These are phyloP conservation scores for Lactarius sanguifluus DNA, from an alignment of 768 basidiomycete species.

Conservation along the genomic window DNA sequence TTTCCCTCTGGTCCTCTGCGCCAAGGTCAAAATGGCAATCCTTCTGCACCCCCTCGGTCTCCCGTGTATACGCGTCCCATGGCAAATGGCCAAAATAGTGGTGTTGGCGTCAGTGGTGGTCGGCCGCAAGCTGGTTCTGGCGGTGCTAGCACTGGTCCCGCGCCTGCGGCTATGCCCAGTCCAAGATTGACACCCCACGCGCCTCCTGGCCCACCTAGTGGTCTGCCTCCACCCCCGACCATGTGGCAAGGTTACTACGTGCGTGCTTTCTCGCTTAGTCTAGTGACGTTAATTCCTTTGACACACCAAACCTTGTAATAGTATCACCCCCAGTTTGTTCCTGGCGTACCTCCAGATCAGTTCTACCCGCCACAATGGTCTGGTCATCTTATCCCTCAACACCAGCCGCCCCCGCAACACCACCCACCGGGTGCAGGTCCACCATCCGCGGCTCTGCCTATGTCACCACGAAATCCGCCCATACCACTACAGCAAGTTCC, in stretches of 20 bases:
- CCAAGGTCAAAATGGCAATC: slow-evolving; percentile 29
- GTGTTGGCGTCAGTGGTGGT: slow-evolving; percentile 42
- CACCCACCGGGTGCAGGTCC: slow-evolving; percentile 48
- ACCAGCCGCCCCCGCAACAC: slow-evolving; percentile 44
- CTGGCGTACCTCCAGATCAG: slow-evolving; percentile 44
- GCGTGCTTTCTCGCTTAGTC: slow-evolving; percentile 33
- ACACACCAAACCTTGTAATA: slow-evolving; percentile 38
- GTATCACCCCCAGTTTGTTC: slow-evolving; percentile 33
- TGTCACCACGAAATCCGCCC: slow-evolving; percentile 68
- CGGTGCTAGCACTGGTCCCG: slow-evolving; percentile 33
- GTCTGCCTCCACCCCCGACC: slow-evolving; percentile 46
- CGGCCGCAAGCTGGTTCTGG: slow-evolving; percentile 45
- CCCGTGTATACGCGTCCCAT: slow-evolving; percentile 61
- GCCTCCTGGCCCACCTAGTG: slow-evolving; percentile 52
- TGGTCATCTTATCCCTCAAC: slow-evolving; percentile 35
- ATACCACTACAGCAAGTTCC: slow-evolving; percentile 50
- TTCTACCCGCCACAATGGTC: slow-evolving; percentile 42
- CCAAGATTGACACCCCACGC: slow-evolving; percentile 65
- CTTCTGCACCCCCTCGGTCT: slow-evolving; percentile 50
- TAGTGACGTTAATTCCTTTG: slow-evolving; percentile 20
- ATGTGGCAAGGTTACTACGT: slow-evolving; percentile 59
- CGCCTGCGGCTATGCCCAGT: slow-evolving; percentile 58
- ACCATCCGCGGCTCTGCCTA: slow-evolving; percentile 54
- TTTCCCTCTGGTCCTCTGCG: slow-evolving; percentile 24
- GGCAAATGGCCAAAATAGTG: slow-evolving; percentile 50